These are phyloP conservation scores for Quercus cerris DNA, from an alignment of 306 rosid genomes.

Conservation along the genomic window DNA sequence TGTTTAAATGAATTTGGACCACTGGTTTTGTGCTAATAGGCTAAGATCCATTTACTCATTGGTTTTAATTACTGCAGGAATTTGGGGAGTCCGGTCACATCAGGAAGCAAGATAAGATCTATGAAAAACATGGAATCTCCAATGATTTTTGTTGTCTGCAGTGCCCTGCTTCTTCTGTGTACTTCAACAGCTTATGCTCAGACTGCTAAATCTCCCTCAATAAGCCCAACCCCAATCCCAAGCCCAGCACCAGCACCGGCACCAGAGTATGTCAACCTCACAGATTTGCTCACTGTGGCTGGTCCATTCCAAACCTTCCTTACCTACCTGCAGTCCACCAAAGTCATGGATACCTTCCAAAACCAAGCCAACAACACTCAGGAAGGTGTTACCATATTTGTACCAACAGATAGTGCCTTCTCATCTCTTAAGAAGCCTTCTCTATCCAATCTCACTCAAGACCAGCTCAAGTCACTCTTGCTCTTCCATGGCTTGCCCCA, in stretches of 20 bases:
- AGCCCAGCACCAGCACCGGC: conserved; percentile 80
- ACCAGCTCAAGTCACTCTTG: conserved; percentile 63
- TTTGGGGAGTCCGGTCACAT: conserved; percentile 45
- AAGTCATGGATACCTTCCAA: conserved; percentile 80
- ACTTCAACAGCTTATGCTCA: conserved; percentile 58
- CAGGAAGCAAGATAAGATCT: conserved; percentile 4
- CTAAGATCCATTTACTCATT: conserved; percentile 30
- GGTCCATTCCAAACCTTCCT: conserved; percentile 95
- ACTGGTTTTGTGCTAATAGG: background rate
- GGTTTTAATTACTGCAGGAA: conserved; percentile 46
- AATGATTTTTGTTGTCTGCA: conserved; percentile 40
- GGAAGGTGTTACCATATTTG: conserved; percentile 89
- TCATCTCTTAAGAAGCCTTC: conserved; percentile 55
- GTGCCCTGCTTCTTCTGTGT: conserved; percentile 42
- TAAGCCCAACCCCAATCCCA: conserved; percentile 59
- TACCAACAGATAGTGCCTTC: conserved; percentile 71
- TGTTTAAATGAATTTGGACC: conserved; percentile 5
- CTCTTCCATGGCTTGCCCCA: conserved; percentile 87
- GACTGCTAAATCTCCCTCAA: conserved; percentile 50
- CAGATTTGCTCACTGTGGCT: conserved; percentile 67
- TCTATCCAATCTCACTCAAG: conserved; percentile 61
- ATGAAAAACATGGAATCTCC: conserved; percentile 48
- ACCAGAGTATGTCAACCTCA: conserved; percentile 64
- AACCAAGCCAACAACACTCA: conserved; percentile 93
- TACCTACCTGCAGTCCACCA: conserved; percentile 61